These are phyloP conservation scores for Aureobasidium sp. DNA, from an alignment of 2,329 filamentous ascomycete genomes.

Conservation along the genomic window DNA sequence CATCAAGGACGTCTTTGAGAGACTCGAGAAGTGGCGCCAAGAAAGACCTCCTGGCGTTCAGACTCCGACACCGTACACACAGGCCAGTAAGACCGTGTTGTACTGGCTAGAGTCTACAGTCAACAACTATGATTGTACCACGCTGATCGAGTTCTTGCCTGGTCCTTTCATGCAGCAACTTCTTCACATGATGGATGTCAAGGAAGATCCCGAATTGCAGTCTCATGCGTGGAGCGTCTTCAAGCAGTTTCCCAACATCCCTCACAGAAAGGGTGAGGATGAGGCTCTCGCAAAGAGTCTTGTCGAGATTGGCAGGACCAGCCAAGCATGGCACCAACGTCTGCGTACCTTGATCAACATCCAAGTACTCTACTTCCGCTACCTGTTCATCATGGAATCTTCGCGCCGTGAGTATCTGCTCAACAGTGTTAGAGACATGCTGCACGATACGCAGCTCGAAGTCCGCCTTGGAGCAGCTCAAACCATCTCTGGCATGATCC, in stretches of 20 bases:
- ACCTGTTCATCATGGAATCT: slow-evolving; percentile 75
- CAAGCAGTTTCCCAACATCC: slow-evolving; percentile 89
- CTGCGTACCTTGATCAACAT: slow-evolving; percentile 94
- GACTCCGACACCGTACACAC: slow-evolving; percentile 88
- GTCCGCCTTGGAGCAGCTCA: slow-evolving; percentile 88
- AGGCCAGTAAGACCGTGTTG: slow-evolving; percentile 89
- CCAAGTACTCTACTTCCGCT: slow-evolving; percentile 96
- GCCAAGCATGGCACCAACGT: slow-evolving; percentile 89
- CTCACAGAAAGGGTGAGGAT: slow-evolving; percentile 80
- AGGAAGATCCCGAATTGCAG: slow-evolving; percentile 94
- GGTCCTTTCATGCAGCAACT: slow-evolving; percentile 83
- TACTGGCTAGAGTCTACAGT: slow-evolving; percentile 94
- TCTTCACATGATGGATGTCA: slow-evolving; percentile 99
- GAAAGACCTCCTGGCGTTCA: slow-evolving; percentile 82
- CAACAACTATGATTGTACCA: slow-evolving; percentile 84
- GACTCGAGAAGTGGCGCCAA: slow-evolving; percentile 79
- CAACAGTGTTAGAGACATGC: slow-evolving; percentile 86
- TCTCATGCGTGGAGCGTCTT: slow-evolving; percentile 94
- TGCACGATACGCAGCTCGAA: slow-evolving; percentile 84
- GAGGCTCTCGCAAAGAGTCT: slow-evolving; percentile 75
- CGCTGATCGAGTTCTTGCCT: slow-evolving; percentile 85
- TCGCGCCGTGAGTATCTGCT: slow-evolving; percentile 74
- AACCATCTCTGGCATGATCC: slow-evolving; percentile 94
- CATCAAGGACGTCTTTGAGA: slow-evolving; percentile 65
- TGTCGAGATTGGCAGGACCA: slow-evolving; percentile 77